phyloP scores from a whole-genome alignment of 306 rosid species.

The Lathyrus aphaca region DNA sequence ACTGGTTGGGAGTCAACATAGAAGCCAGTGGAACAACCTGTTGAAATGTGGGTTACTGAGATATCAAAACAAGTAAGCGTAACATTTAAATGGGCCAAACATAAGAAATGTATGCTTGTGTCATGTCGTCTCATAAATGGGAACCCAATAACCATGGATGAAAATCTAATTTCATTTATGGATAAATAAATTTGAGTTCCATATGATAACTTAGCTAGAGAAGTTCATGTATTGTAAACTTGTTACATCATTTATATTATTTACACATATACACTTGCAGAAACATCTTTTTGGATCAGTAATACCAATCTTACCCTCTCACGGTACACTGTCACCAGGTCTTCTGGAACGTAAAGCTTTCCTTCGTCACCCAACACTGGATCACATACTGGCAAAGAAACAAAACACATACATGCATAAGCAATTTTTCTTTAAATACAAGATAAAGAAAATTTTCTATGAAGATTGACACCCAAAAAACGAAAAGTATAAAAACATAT shows the following conservation, averaged over 20 bases:
- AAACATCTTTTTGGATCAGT: slow-evolving; percentile 29
- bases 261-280: slow-evolving; percentile 19
- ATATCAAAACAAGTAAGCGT: slow-evolving; percentile 37
- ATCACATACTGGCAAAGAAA: slow-evolving; percentile 78
- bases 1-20: slow-evolving; percentile 97
- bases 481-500: slow-evolving; percentile 6
- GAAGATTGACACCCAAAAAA: slow-evolving; percentile 17
- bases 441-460: neutral
- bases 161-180: slow-evolving; percentile 29
- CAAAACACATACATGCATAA: slow-evolving; percentile 29
- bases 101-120: slow-evolving; percentile 22
- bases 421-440: slow-evolving; percentile 8
- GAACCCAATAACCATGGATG: slow-evolving; percentile 6
- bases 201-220: slow-evolving; percentile 15
- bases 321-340: slow-evolving; percentile 84
- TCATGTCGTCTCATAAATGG: neutral
- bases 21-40: slow-evolving; percentile 96
- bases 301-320: slow-evolving; percentile 67
- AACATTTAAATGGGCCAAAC: slow-evolving; percentile 22
- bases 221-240: slow-evolving; percentile 31
- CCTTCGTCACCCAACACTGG: slow-evolving; percentile 99
- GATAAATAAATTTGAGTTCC: slow-evolving; percentile 8
- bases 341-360: slow-evolving; percentile 85
- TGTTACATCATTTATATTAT: slow-evolving; percentile 27
- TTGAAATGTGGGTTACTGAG: slow-evolving; percentile 37